Percentiles rank a stretch among this genome's conserved stretches.
These are phyloP conservation scores for Rhodofomes roseus DNA, from an alignment of 1,284 basidiomycete species.

Conservation along the genomic window DNA sequence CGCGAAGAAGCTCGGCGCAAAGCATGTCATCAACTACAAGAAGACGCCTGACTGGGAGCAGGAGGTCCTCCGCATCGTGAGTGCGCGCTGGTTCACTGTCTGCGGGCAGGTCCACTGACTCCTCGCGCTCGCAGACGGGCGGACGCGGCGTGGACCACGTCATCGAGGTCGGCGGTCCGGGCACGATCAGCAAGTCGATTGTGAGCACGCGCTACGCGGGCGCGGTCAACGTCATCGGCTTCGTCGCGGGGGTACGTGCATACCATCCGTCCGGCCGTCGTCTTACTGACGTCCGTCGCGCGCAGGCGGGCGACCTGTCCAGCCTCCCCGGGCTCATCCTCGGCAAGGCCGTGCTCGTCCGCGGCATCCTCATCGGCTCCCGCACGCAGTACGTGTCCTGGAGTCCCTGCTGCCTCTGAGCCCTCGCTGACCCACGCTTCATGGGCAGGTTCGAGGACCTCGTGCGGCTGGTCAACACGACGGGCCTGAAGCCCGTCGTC, in stretches of 20 bases:
- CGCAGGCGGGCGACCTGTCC: constrained; percentile 15
- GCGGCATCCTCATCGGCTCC: constrained; percentile 34
- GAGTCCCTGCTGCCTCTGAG: too few relatives aligned
- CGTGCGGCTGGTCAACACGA: constrained; percentile 30
- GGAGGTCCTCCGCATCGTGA: constrained; percentile 27
- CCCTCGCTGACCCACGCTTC: background rate
- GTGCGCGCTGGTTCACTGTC: too few relatives aligned
- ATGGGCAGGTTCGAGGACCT: constrained; percentile 25
- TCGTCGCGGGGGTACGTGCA: constrained; percentile 27
- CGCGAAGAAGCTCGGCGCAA: constrained; percentile 30
- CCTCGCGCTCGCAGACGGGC: constrained; percentile 21
- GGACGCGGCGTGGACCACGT: constrained; percentile 41
- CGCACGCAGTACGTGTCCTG: constrained; percentile 22
- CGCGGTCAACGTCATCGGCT: constrained; percentile 37
- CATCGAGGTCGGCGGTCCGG: constrained; percentile 40
- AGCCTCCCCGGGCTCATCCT: constrained; percentile 12
- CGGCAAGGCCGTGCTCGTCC: constrained; percentile 15
- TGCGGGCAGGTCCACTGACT: too few relatives aligned
- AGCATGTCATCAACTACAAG: constrained; percentile 37
- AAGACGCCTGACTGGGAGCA: constrained; percentile 39
- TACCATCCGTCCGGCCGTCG: background rate
- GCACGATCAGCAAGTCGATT: constrained; percentile 36
- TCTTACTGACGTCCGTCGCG: background rate
- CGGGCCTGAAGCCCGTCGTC: constrained; percentile 32
- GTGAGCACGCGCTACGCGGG: constrained; percentile 34